Conservation (phyloP, 768 basidiomycete genomes). For the Plicaturopsis crispa region DNA sequence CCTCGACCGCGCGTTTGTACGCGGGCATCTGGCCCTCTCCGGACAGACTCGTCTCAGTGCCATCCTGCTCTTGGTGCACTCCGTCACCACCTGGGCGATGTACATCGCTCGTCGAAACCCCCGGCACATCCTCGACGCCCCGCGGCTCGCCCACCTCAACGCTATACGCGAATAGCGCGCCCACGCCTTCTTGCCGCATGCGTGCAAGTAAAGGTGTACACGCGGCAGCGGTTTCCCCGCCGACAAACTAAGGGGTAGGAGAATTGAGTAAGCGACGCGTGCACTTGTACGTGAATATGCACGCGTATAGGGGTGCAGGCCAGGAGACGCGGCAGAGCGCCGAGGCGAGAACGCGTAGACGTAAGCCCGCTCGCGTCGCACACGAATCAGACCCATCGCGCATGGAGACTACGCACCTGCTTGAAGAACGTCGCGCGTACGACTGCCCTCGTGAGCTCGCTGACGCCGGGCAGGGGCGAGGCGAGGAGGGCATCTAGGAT, state of each 20-base stretch:
- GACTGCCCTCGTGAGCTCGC: slow-evolving; percentile 54
- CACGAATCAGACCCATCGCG: background rate
- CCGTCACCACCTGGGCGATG: slow-evolving; percentile 4
- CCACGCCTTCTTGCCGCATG: slow-evolving; percentile 64
- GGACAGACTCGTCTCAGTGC: no score
- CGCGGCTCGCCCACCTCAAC: slow-evolving; percentile 73
- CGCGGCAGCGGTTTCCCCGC: slow-evolving; percentile 72
- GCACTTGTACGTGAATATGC: no score
- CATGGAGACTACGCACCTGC: slow-evolving; percentile 41
- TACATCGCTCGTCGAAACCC: slow-evolving; percentile 7
- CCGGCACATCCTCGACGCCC: slow-evolving; percentile 33
- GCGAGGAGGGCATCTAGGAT: slow-evolving; percentile 46
- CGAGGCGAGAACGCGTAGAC: no score
- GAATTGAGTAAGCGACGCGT: background rate
- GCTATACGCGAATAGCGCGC: slow-evolving; percentile 74
- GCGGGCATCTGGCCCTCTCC: no score
- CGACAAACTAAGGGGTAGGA: slow-evolving; percentile 76
- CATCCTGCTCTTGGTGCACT: slow-evolving; percentile 13
- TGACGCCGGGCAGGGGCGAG: slow-evolving; percentile 53
- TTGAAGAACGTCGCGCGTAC: slow-evolving; percentile 81
- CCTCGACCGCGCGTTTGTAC: slow-evolving; percentile 62
- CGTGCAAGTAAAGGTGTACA: slow-evolving; percentile 55
- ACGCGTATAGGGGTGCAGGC: no score
- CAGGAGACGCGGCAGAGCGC: no score
- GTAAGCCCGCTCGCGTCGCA: background rate